These are phyloP conservation scores for Pestalotiopsis sp. DNA, from an alignment of 2,329 filamentous ascomycete species.

Conservation along the genomic window DNA sequence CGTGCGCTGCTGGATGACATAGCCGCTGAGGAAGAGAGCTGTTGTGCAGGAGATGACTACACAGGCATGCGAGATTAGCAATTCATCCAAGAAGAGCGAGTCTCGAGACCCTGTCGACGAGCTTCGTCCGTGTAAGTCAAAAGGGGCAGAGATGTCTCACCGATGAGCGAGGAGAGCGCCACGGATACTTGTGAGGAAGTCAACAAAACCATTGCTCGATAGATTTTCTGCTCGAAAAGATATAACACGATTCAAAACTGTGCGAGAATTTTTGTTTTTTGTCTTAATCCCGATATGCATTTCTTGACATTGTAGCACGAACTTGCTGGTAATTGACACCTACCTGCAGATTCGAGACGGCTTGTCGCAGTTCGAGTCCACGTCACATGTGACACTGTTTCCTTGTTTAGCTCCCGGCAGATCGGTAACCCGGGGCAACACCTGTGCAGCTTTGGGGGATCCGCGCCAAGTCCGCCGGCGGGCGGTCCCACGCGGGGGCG, in stretches of 20 bases:
- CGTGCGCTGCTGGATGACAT: conserved; percentile 84
- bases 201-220: conserved; percentile 52
- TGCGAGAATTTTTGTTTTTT: not conserved
- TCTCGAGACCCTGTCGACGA: conserved; percentile 4
- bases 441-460: not conserved
- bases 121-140: not conserved
- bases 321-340: not conserved
- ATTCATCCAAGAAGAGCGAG: not conserved
- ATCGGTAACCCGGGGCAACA: conserved; percentile 15
- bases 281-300: not conserved
- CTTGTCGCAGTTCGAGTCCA: not conserved
- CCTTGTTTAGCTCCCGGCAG: conserved; percentile 9
- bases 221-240: not conserved
- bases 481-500: not conserved
- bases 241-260: too few species aligned
- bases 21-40: conserved; percentile 85
- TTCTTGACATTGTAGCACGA: not conserved
- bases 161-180: conserved; percentile 63
- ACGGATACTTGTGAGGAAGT: conserved; percentile 73
- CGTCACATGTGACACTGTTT: conserved; percentile 7
- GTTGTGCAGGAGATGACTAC: conserved; percentile 76
- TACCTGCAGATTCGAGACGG: not conserved
- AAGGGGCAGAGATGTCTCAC: conserved; percentile 42
- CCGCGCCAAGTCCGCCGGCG: not conserved
- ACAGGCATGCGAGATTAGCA: not conserved